A percentile compares a stretch with the other conserved stretches of the same genome.
Conservation (phyloP, 805 yeast species). For the Kodamaea neixiangensis region DNA sequence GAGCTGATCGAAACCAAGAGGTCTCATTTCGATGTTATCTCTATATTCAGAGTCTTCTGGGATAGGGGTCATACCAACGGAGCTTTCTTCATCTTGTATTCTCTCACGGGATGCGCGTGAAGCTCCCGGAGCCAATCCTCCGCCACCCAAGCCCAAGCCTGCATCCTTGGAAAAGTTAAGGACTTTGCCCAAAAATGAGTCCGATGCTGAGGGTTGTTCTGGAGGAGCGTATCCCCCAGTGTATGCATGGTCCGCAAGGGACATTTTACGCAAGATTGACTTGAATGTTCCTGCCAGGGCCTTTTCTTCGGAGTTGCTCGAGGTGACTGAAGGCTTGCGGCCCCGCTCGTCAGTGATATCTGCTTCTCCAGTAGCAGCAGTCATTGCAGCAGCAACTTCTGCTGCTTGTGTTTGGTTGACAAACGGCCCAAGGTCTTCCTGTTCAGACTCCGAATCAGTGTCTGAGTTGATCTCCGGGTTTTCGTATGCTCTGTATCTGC, state of each 20-base stretch:
- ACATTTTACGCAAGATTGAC: slow-evolving; percentile 38
- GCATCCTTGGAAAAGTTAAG: slow-evolving; percentile 25
- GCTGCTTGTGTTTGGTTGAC: background rate
- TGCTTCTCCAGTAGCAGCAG: background rate
- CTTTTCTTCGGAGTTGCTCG: slow-evolving; percentile 4
- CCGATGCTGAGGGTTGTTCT: slow-evolving; percentile 27
- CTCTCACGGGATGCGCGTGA: slow-evolving; percentile 18
- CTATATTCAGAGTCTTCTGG: slow-evolving; percentile 19
- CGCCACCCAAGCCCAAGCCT: slow-evolving; percentile 36
- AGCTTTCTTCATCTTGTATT: slow-evolving; percentile 20
- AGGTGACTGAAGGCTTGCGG: background rate
- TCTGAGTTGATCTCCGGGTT: slow-evolving; percentile 1
- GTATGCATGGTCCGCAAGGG: slow-evolving; percentile 34
- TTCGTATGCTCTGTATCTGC: slow-evolving; percentile 2
- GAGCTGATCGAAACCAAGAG: slow-evolving; percentile 43
- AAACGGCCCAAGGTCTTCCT: background rate
- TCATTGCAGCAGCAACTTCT: background rate
- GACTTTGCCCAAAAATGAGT: slow-evolving; percentile 42
- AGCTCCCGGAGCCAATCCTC: slow-evolving; percentile 47
- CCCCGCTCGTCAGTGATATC: slow-evolving; percentile 8
- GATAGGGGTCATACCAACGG: slow-evolving; percentile 14
- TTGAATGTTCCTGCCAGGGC: slow-evolving; percentile 14
- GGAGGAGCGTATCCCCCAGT: slow-evolving; percentile 20
- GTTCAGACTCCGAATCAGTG: slow-evolving; percentile 2
- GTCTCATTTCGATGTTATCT: slow-evolving; percentile 45